Evolutionary conservation across 129 eudicot genomes (phyloP).

Genomic region (Centrapalus pauciflorus): DNA sequence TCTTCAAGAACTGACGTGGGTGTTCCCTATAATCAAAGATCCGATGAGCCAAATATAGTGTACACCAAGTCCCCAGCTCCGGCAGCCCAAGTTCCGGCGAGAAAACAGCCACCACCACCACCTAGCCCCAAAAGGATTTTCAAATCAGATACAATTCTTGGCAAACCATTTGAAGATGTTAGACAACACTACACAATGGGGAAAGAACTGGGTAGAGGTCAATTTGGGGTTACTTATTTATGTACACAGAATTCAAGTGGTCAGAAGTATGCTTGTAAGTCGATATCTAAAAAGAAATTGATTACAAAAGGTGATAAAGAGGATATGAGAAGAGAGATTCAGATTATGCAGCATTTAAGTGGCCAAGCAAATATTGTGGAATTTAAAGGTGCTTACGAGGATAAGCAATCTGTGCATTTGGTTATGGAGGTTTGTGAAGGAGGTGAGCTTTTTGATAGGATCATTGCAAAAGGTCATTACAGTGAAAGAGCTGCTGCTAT

Average conservation of each 20-base stretch:
- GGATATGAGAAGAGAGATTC: conserved; percentile 88
- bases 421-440: conserved; percentile 97
- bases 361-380: conserved; percentile 85
- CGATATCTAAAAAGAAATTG: conserved; percentile 81
- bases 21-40: conserved; percentile 11
- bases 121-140: conserved; percentile 38
- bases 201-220: conserved; percentile 80
- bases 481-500: conserved; percentile 89
- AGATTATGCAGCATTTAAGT: conserved; percentile 93
- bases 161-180: conserved; percentile 70
- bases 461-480: conserved; percentile 83
- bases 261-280: conserved; percentile 68
- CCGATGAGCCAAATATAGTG: conserved; percentile 36
- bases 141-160: conserved; percentile 62
- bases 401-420: conserved; percentile 63
- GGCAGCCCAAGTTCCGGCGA: conserved; percentile 34
- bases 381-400: conserved; percentile 89
- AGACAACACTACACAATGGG: conserved; percentile 61
- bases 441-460: conserved; percentile 90
- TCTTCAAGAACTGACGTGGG: conserved; percentile 31
- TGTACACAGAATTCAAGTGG: conserved; percentile 57
- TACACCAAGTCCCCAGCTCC: conserved; percentile 57
- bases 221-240: conserved; percentile 75
- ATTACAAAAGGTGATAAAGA: conserved; percentile 74
- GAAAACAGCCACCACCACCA: conserved; percentile 34